phyloP scores from a whole-genome alignment of 768 basidiomycete species.

The Goffeauzyma gilvescens region DNA sequence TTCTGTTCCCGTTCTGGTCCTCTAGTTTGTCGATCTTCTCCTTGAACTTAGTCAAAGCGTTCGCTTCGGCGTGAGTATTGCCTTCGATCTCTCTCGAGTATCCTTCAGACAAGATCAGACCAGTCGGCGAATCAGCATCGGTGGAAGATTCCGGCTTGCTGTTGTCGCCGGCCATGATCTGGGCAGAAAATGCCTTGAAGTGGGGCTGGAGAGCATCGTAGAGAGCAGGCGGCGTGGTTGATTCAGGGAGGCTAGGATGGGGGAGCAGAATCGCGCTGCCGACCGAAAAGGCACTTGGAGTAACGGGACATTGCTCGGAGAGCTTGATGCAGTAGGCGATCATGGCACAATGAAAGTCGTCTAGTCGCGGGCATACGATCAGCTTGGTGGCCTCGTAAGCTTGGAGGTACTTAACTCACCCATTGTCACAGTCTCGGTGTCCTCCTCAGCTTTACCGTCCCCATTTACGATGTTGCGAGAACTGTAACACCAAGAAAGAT shows the following conservation, averaged over 20 bases:
- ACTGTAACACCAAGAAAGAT: too few species aligned
- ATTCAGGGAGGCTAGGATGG: too few species aligned
- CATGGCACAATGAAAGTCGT: too few species aligned
- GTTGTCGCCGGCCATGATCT: background rate
- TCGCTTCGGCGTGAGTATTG: slow-evolving; percentile 94
- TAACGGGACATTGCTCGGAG: too few species aligned
- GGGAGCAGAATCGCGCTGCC: slow-evolving; percentile 28
- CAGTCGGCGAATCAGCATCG: slow-evolving; percentile 2
- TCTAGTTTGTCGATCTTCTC: slow-evolving; percentile 28
- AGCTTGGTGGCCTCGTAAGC: too few species aligned
- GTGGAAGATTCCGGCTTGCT: background rate
- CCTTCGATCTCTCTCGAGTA: slow-evolving; percentile 75
- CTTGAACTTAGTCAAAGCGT: slow-evolving; percentile 58
- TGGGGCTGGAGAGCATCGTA: slow-evolving; percentile 10
- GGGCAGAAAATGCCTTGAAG: slow-evolving; percentile 12
- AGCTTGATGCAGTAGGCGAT: too few species aligned
- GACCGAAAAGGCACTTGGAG: slow-evolving; percentile 28
- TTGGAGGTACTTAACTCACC: too few species aligned
- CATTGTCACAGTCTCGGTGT: too few species aligned
- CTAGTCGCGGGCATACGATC: too few species aligned
- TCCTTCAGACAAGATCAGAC: slow-evolving; percentile 50
- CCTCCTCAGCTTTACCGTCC: too few species aligned
- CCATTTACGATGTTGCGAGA: too few species aligned
- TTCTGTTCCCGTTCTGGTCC: background rate
- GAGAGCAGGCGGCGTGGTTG: too few species aligned